Evolutionary conservation across 805 yeast species (phyloP).

Genomic region (Wickerhamia fluorescens): DNA sequence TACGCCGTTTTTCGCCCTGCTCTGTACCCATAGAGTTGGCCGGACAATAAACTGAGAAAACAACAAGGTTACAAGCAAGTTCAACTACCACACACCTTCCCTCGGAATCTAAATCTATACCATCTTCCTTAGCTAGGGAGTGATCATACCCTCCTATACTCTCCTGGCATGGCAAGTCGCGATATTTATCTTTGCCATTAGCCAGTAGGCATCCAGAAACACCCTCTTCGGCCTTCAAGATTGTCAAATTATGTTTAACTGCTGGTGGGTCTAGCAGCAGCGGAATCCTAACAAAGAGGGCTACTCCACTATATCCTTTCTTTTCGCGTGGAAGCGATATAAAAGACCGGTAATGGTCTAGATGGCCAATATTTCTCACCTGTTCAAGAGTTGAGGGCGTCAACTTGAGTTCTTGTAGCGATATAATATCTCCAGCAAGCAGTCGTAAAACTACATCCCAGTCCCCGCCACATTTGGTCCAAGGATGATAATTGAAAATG

Average conservation of each 20-base stretch:
- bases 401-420: constrained; percentile 82
- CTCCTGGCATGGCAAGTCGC: constrained; percentile 7
- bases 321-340: constrained; percentile 59
- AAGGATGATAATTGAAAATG: constrained; percentile 75
- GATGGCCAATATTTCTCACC: constrained; percentile 41
- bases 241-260: constrained; percentile 36
- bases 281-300: constrained; percentile 62
- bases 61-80: constrained; percentile 51
- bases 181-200: constrained; percentile 4
- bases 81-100: constrained; percentile 81
- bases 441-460: constrained; percentile 41
- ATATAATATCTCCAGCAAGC: constrained; percentile 67
- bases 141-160: constrained; percentile 67
- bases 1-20: constrained; percentile 54
- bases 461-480: constrained; percentile 46
- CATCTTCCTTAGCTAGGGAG: constrained; percentile 28
- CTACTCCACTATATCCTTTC: constrained; percentile 91
- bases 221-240: constrained; percentile 83
- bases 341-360: constrained; percentile 55
- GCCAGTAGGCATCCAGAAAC: constrained; percentile 51
- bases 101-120: constrained; percentile 59
- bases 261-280: constrained; percentile 32
- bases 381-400: constrained; percentile 16
- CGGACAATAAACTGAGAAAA: constrained; percentile 77
- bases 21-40: constrained; percentile 75